These are phyloP conservation scores for Trichosporon sp. DNA, from an alignment of 1,284 basidiomycete species.

Conservation along the genomic window DNA sequence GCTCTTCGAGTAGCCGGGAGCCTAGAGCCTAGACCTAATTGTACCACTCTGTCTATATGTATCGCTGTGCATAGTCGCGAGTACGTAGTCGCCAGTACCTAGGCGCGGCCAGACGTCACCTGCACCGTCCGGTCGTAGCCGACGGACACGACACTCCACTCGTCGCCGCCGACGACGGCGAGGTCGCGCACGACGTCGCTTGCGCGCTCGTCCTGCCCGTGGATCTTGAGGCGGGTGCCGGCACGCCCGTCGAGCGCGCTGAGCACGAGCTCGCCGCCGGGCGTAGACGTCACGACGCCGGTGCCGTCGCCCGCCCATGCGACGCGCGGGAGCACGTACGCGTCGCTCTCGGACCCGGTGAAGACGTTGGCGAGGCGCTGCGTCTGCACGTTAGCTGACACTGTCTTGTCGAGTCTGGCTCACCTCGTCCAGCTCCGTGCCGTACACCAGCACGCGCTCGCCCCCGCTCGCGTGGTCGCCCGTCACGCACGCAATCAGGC, in stretches of 20 bases:
- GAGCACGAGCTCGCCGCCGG: constrained; percentile 44
- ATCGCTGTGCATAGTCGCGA: background rate
- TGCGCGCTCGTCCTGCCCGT: constrained; percentile 21
- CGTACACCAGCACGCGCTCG: constrained; percentile 27
- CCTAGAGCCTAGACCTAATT: background rate
- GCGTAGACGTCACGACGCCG: constrained; percentile 41
- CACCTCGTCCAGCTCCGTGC: constrained; percentile 32
- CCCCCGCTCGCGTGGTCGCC: constrained; percentile 45
- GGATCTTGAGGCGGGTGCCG: constrained; percentile 37
- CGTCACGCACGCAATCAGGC: constrained; percentile 46
- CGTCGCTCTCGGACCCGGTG: constrained; percentile 43
- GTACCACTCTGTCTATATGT: background rate
- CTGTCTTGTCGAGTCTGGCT: background rate
- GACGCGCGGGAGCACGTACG: constrained; percentile 49
- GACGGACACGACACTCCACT: constrained; percentile 44
- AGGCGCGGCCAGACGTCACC: constrained; percentile 23
- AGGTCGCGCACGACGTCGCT: constrained; percentile 43
- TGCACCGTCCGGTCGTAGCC: constrained; percentile 45
- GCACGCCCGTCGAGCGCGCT: constrained; percentile 35
- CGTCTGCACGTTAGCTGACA: constrained; percentile 21
- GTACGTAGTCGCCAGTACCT: too few species aligned
- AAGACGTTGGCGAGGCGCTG: constrained; percentile 43
- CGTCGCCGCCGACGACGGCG: background rate
- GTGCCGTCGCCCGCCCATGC: constrained; percentile 45
- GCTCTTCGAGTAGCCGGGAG: background rate